Evolutionary conservation across 345 rosid species (phyloP).

Genomic region (Crucihimalaya himalaica): DNA sequence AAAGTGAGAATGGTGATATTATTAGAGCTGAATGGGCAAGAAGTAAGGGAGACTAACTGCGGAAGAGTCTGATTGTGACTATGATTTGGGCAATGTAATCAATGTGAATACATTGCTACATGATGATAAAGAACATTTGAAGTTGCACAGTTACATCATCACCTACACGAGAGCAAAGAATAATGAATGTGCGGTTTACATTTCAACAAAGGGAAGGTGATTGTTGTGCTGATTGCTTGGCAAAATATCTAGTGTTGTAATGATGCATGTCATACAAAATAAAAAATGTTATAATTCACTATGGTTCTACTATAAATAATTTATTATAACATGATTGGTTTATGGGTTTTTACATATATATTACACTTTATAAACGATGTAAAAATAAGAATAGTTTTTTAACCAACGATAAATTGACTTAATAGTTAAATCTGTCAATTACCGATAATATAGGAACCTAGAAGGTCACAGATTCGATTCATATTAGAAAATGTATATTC

Average conservation of each 20-base stretch:
- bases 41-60: not conserved
- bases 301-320: no score
- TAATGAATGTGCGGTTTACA: not conserved
- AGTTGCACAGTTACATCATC: not conserved
- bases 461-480: no score
- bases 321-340: no score
- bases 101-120: not conserved
- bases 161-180: not conserved
- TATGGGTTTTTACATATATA: no score
- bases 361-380: no score
- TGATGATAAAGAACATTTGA: not conserved
- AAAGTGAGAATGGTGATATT: not conserved
- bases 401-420: no score
- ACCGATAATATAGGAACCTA: no score
- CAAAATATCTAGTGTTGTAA: not conserved
- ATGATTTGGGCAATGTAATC: not conserved
- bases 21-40: slow-evolving; percentile 11
- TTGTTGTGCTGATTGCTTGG: not conserved
- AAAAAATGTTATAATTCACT: no score
- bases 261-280: no score
- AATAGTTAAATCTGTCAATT: no score
- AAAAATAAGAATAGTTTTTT: no score
- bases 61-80: not conserved
- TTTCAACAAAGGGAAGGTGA: not conserved
- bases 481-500: no score